Evolutionary conservation across 306 rosid species (phyloP).

Genomic region (Begonia fuchsioides): DNA sequence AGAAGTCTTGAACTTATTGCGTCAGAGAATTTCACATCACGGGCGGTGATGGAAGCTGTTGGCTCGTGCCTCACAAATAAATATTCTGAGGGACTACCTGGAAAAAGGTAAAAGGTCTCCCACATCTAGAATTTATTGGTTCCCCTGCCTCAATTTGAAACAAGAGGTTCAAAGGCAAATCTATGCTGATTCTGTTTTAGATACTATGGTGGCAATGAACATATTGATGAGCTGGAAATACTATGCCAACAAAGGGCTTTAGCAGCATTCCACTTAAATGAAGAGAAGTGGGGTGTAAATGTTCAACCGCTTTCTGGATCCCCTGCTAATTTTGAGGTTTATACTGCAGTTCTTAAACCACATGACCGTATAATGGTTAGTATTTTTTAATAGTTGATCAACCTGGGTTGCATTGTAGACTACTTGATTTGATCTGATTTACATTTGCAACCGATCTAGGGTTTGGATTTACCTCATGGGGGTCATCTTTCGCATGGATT

Average conservation of each 20-base stretch:
- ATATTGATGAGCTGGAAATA: constrained; percentile 82
- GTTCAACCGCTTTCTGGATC: constrained; percentile 95
- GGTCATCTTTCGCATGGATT: constrained; percentile 98
- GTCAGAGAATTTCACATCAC: constrained; percentile 82
- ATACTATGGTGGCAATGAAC: constrained; percentile 94
- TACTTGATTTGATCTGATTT: background rate
- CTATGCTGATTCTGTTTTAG: constrained; percentile 16
- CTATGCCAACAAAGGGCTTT: constrained; percentile 85
- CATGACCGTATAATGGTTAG: constrained; percentile 88
- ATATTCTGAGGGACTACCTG: constrained; percentile 92
- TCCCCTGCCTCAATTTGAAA: background rate
- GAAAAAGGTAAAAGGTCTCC: constrained; percentile 54
- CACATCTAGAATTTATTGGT: background rate
- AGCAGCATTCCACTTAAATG: constrained; percentile 66
- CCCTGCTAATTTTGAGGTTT: constrained; percentile 91
- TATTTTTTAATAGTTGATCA: background rate
- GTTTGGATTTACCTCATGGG: constrained; percentile 95
- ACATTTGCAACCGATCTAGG: constrained; percentile 30
- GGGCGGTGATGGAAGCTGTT: constrained; percentile 98
- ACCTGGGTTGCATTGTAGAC: no score
- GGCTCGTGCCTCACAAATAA: constrained; percentile 95
- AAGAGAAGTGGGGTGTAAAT: constrained; percentile 80
- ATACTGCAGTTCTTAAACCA: constrained; percentile 84
- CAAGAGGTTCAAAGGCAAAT: background rate
- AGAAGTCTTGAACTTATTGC: constrained; percentile 96